Percentiles rank a stretch among this genome's conserved stretches.
Conservation (phyloP, 176 grass and related monocot species). For the Triticum aestivum region DNA sequence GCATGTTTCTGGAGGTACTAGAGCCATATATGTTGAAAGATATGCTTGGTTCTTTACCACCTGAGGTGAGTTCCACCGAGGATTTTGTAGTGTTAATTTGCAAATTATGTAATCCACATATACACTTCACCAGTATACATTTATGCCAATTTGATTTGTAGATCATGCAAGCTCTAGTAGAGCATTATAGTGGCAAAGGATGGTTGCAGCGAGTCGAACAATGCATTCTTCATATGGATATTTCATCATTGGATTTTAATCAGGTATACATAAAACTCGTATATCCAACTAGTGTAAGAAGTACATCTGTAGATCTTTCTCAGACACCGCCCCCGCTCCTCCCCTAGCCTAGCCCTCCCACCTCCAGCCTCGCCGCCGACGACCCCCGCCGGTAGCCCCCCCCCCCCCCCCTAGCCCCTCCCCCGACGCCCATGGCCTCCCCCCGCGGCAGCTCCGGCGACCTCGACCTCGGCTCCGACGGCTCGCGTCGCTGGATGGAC, state of each 20-base stretch:
- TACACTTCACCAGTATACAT: background rate
- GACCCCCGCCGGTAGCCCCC: too few species aligned
- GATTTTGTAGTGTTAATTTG: slow-evolving; percentile 9
- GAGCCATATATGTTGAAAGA: slow-evolving; percentile 99
- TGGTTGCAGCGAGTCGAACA: slow-evolving; percentile 99
- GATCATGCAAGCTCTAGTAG: slow-evolving; percentile 97
- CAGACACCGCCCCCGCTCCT: background rate
- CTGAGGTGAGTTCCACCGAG: slow-evolving; percentile 57
- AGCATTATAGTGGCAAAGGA: slow-evolving; percentile 89
- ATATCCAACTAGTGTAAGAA: slow-evolving; percentile 23
- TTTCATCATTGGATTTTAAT: slow-evolving; percentile 98
- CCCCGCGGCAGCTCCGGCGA: too few species aligned
- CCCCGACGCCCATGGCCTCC: too few species aligned
- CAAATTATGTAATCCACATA: background rate
- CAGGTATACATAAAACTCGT: slow-evolving; percentile 50
- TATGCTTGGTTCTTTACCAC: slow-evolving; percentile 93
- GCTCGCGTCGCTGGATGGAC: too few species aligned
- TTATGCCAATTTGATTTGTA: slow-evolving; percentile 46
- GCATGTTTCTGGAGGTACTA: slow-evolving; percentile 93
- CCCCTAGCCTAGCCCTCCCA: too few species aligned
- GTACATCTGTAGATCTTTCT: slow-evolving; percentile 16
- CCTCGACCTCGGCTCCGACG: too few species aligned
- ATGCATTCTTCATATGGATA: slow-evolving; percentile 99
- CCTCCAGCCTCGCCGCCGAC: too few species aligned
- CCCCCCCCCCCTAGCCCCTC: too few species aligned